phyloP scores from a whole-genome alignment of 352 stramenopile genomes.

The Globisporangium rhizosaccharum region DNA sequence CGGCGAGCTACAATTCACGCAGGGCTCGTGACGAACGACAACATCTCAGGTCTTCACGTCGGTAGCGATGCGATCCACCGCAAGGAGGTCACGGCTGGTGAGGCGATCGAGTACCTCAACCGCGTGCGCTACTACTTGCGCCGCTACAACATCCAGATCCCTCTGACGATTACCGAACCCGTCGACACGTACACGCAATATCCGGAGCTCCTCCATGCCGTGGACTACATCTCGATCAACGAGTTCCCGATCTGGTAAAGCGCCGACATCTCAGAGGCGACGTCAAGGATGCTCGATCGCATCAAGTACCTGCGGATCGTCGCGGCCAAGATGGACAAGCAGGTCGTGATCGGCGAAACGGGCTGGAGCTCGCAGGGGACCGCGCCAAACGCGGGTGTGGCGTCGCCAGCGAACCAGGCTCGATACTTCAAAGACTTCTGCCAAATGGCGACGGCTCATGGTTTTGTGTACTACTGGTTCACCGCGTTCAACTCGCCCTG shows the following conservation, averaged over 20 bases:
- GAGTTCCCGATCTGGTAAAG: conserved; percentile 77
- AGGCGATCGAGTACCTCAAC: conserved; percentile 55
- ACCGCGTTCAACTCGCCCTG: conserved; percentile 60
- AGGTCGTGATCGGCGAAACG: conserved; percentile 60
- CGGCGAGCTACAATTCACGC: conserved; percentile 3
- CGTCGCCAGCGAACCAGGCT: conserved; percentile 45
- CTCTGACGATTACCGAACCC: conserved; percentile 62
- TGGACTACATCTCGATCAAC: conserved; percentile 71
- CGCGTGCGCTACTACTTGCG: conserved; percentile 48
- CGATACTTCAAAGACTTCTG: conserved; percentile 73
- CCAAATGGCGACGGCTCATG: conserved; percentile 33
- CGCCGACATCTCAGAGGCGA: conserved; percentile 38
- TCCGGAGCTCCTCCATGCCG: conserved; percentile 44
- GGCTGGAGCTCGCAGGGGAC: conserved; percentile 58
- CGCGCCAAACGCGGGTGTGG: conserved; percentile 19
- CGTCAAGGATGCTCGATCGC: conserved; percentile 42
- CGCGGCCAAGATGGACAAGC: conserved; percentile 46
- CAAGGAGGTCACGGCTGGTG: conserved; percentile 32
- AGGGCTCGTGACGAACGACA: conserved; percentile 31
- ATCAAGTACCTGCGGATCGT: conserved; percentile 38
- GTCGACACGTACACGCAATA: conserved; percentile 66
- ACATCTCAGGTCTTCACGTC: conserved; percentile 49
- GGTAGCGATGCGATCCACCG: conserved; percentile 70
- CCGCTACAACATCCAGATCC: conserved; percentile 32
- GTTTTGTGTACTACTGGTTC: conserved; percentile 75